Evolutionary conservation across 1,284 basidiomycete genomes (phyloP).

Genomic region (Sutorius eximius): DNA sequence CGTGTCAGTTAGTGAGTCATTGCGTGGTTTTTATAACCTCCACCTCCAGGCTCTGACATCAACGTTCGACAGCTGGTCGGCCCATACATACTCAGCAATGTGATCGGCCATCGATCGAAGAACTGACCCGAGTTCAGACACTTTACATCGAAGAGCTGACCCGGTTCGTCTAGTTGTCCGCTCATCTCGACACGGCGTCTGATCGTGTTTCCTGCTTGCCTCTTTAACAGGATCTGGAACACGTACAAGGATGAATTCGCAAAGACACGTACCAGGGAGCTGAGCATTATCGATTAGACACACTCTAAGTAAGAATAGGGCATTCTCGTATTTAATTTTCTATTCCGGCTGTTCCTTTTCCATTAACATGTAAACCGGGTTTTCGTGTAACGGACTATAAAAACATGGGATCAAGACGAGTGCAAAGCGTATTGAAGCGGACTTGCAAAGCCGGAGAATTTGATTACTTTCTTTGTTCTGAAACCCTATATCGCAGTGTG

Average conservation of each 20-base stretch:
- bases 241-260: constrained; percentile 90
- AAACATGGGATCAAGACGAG: background rate
- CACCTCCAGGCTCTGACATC: background rate
- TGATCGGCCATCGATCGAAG: constrained; percentile 79
- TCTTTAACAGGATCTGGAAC: constrained; percentile 79
- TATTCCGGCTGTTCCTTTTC: background rate
- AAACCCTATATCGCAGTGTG: no score
- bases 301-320: background rate
- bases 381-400: background rate
- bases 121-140: constrained; percentile 79
- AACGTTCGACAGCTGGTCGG: constrained; percentile 62
- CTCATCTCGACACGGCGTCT: background rate
- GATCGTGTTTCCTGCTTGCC: background rate
- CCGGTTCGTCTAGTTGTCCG: constrained; percentile 49
- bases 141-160: constrained; percentile 91
- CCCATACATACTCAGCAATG: constrained; percentile 82
- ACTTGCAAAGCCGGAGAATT: no score
- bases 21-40: background rate
- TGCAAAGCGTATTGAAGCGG: background rate
- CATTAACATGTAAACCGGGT: background rate
- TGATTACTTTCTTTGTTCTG: no score
- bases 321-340: background rate
- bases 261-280: constrained; percentile 66
- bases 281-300: constrained; percentile 67
- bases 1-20: constrained; percentile 84